Conservation (phyloP, 164 flowering plant genomes). For the Aristolochia contorta region DNA sequence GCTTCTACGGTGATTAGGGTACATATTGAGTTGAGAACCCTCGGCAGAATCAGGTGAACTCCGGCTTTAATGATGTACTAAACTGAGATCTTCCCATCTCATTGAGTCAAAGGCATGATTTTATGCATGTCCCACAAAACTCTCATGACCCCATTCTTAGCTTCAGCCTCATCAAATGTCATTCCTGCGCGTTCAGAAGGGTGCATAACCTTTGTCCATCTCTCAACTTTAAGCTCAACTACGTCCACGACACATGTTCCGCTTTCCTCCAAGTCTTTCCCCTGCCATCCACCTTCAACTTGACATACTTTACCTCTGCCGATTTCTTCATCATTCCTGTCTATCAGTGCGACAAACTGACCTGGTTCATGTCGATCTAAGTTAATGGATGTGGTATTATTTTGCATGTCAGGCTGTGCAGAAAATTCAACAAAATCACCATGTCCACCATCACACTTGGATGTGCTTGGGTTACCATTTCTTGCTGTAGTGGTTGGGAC, state of each 20-base stretch:
- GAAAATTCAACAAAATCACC: conserved; percentile 17
- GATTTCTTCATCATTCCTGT: conserved; percentile 41
- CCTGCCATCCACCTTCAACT: conserved; percentile 59
- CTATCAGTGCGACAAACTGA: conserved; percentile 40
- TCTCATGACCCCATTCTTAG: conserved; percentile 45
- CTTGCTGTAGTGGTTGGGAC: conserved; percentile 21
- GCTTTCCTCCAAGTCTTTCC: conserved; percentile 41
- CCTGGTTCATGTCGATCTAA: conserved; percentile 37
- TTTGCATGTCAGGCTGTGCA: conserved; percentile 18
- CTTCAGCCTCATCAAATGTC: conserved; percentile 55
- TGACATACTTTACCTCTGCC: conserved; percentile 56
- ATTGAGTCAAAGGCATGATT: conserved; percentile 11
- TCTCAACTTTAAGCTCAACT: conserved; percentile 41
- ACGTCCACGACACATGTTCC: conserved; percentile 52
- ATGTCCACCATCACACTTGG: conserved; percentile 17
- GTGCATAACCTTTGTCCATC: conserved; percentile 34
- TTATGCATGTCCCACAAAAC: conserved; percentile 61
- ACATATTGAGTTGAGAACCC: too few species aligned
- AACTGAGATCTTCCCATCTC: background rate
- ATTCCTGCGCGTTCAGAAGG: conserved; percentile 50
- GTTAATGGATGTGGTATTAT: conserved; percentile 13
- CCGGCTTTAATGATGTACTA: too few species aligned
- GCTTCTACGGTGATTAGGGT: too few species aligned
- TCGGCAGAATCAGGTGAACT: too few species aligned
- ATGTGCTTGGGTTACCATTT: conserved; percentile 16